A percentile compares a stretch with the other conserved stretches of the same genome.
These are phyloP conservation scores for Rhodosporidiobolus sp. DNA, from an alignment of 768 basidiomycete species.

Conservation along the genomic window DNA sequence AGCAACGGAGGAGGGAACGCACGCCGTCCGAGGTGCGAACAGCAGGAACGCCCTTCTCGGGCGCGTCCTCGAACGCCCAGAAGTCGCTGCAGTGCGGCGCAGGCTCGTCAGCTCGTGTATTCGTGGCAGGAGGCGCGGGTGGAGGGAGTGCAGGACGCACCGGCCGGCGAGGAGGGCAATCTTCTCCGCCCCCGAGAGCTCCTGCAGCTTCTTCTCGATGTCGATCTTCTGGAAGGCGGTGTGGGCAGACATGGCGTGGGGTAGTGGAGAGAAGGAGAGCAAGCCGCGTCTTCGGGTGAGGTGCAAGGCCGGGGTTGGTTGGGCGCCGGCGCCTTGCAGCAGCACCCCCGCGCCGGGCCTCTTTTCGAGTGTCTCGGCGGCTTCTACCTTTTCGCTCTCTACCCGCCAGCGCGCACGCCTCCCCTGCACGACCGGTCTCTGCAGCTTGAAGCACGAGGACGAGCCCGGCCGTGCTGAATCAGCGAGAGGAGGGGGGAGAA, in stretches of 20 bases:
- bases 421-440: too few species aligned
- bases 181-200: slow-evolving; percentile 32
- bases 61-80: slow-evolving; percentile 33
- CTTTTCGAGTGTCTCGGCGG: too few species aligned
- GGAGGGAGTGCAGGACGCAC: not conserved
- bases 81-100: slow-evolving; percentile 4
- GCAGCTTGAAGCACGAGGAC: not conserved
- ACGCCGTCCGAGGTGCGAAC: slow-evolving; percentile 27
- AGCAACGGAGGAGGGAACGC: too few species aligned
- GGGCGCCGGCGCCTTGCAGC: too few species aligned
- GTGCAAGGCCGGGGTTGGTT: too few species aligned
- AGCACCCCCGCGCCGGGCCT: too few species aligned
- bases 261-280: not conserved
- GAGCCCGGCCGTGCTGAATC: too few species aligned
- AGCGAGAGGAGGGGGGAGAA: too few species aligned
- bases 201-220: slow-evolving; percentile 22
- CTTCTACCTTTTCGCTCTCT: too few species aligned
- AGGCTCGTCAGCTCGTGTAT: not conserved
- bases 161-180: slow-evolving; percentile 36
- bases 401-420: too few species aligned
- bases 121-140: too few species aligned
- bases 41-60: slow-evolving; percentile 18
- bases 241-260: not conserved
- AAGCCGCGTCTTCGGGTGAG: too few species aligned
- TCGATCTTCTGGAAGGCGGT: slow-evolving; percentile 11